phyloP scores from a whole-genome alignment of 2,329 filamentous ascomycete species.

The Scytalidium lignicola region DNA sequence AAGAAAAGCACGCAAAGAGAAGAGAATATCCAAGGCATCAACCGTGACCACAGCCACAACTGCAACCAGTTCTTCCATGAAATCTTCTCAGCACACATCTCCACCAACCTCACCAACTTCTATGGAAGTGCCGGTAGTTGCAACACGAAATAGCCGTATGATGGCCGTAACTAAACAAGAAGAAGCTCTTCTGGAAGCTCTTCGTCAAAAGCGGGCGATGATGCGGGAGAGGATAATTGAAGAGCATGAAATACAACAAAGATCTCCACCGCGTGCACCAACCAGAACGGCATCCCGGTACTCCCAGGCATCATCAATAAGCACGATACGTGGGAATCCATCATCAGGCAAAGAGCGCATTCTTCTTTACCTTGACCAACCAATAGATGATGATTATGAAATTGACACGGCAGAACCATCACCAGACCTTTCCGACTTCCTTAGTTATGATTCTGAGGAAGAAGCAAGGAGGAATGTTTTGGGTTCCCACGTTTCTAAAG shows the following conservation, averaged over 20 bases:
- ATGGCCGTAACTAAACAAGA: slow-evolving; percentile 50
- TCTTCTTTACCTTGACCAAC: slow-evolving; percentile 22
- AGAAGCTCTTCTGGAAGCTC: slow-evolving; percentile 43
- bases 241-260: slow-evolving; percentile 21
- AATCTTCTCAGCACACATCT: slow-evolving; percentile 19
- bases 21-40: slow-evolving; percentile 4
- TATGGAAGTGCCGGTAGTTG: slow-evolving; percentile 12
- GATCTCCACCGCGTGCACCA: slow-evolving; percentile 15
- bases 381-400: slow-evolving; percentile 11
- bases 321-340: slow-evolving; percentile 11
- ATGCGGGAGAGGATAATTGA: slow-evolving; percentile 36
- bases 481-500: neutral
- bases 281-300: slow-evolving; percentile 6
- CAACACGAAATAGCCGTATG: slow-evolving; percentile 24
- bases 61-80: slow-evolving; percentile 8
- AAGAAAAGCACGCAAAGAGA: slow-evolving; percentile 5
- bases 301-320: slow-evolving; percentile 12
- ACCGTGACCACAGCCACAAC: neutral
- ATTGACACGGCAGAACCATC: slow-evolving; percentile 23
- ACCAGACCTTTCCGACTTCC: slow-evolving; percentile 24
- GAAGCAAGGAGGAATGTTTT: slow-evolving; percentile 12
- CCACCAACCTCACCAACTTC: slow-evolving; percentile 25
- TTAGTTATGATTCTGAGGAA: slow-evolving; percentile 22
- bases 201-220: slow-evolving; percentile 41
- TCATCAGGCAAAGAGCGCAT: slow-evolving; percentile 15